Conservation (phyloP, 2,329 filamentous ascomycete species). For the Thielaviopsis ethacetica region DNA sequence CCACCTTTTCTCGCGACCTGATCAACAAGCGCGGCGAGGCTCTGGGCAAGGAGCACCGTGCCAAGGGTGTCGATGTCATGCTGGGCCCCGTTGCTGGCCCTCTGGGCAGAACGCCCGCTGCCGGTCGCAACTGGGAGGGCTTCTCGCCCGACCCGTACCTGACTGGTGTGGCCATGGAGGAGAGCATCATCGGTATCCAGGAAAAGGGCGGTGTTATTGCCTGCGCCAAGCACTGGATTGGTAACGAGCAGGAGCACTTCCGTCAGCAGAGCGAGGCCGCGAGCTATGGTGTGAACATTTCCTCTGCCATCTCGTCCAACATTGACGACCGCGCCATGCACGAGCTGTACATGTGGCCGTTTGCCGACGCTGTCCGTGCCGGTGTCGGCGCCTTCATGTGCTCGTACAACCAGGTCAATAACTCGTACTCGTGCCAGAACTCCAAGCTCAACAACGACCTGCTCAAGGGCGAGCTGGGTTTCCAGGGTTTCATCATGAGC, state of each 20-base stretch:
- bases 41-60: slow-evolving; percentile 46
- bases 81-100: slow-evolving; percentile 36
- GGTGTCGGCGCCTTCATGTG: slow-evolving; percentile 50
- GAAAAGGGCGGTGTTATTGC: slow-evolving; percentile 69
- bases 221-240: slow-evolving; percentile 62
- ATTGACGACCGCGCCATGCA: slow-evolving; percentile 60
- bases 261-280: slow-evolving; percentile 42
- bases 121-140: slow-evolving; percentile 47
- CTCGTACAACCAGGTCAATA: slow-evolving; percentile 65
- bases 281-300: slow-evolving; percentile 39
- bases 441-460: slow-evolving; percentile 58
- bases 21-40: slow-evolving; percentile 35
- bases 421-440: slow-evolving; percentile 67
- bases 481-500: slow-evolving; percentile 49
- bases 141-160: slow-evolving; percentile 58
- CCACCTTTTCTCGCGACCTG: slow-evolving; percentile 63
- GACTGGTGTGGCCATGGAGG: slow-evolving; percentile 53
- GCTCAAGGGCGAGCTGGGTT: slow-evolving; percentile 59
- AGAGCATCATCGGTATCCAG: slow-evolving; percentile 68
- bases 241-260: slow-evolving; percentile 68
- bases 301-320: slow-evolving; percentile 42
- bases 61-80: slow-evolving; percentile 61
- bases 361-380: slow-evolving; percentile 53
- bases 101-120: slow-evolving; percentile 29
- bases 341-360: slow-evolving; percentile 65